Evolutionary conservation across 805 yeast species (phyloP), one percentile per base, ranked within the genome.

Genomic region (Yueomyces sinensis): DNA sequence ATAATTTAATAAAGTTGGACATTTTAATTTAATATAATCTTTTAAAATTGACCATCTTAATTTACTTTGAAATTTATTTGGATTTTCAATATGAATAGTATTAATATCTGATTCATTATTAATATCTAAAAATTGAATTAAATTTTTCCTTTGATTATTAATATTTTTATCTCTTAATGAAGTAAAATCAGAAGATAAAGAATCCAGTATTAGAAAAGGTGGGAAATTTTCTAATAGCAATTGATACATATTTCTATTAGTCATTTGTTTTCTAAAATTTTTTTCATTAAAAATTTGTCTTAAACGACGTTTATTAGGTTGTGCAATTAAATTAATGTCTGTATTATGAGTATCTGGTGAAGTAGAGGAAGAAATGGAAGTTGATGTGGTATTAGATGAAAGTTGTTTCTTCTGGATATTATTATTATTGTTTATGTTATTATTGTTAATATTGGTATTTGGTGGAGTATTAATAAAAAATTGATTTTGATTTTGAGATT

Each of bases 11-110:
- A 52, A 39, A 27, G 41, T 44, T 13, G 54, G 54, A 35, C 58
- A 54, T 33, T 52, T 53, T 27, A 48, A 37, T 34, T 60, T 54
- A 11, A 62, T 45, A 29, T 50, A 54, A 39, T 62, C 68, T 41
- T 61, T 61, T 14, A 62, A 34, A 1, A 57, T 55, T 13, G 52
- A 56, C 66, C 66, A 62, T 36, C 55, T 47, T 6, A 55, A 39
- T 32, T 53, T 25, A n/a, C 14, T 25, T n/a, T 25, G 2, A 25
- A 25, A 25, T 25, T 25, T 25, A 25, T 11, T 9, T 25, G 28
- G 28, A 25, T 25, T 25, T 25, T 25, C 28, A 5, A 25, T n/a
- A 13, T n/a, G 13, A 9, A 25, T 9, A 25, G 13, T n/a, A 9
- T 25, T n/a, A n/a, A 25, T 25, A 25, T 25, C 28, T n/a, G n/a